Base-by-base conservation (phyloP, 441 rosid species). In the Rhodomyrtus psidioides region DNA sequence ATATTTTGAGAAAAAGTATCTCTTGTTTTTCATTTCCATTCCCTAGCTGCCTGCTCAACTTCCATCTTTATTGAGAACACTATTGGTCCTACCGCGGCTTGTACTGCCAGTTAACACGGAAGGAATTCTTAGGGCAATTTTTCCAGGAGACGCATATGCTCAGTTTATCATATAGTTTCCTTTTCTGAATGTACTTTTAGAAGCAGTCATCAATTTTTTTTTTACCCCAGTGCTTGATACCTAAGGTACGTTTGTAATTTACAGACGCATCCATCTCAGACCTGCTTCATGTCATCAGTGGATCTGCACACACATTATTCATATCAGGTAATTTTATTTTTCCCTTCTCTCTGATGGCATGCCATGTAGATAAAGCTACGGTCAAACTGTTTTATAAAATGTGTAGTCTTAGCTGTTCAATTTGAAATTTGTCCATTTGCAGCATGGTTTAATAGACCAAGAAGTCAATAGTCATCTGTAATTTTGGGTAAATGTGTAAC, bases 281-380 rank as follows among this genome's bases (percentile, higher is more conserved):
- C 98, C 83, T 97, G 98, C 91, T 97, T 97, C 93, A 97, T 96
- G 99, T 97, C 99, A 83, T 96, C 99, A 14, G 98, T 97, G 85
- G 99, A 96, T 93, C 94, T 96, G 86, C 99, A 97, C 89, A 96
- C 99, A 44, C 99, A 97, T 90, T 96, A 96, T 92, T 97, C 98
- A 0, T 96, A 97, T 86, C 99, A 97, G 98, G 96, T 94, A 89
- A 87, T 46, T 30, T 5, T n/a, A n/a, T n/a, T 60, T 70, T 30
- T 86, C 60, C 75, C 84, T 79, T 12, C 46, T 59, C 16, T 79
- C 49, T 44, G 70, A 7, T 58, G 49, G 65, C 81, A 83, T 56
- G n/a, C 44, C 39, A 26, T 34, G 42, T 82, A 5, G 23, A 54
- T 27, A 27, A 82, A 53, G 9, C 58, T 82, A 30, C 53, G 13